A percentile compares a stretch with the other conserved stretches of the same genome.
Evolutionary conservation across 1,139 yeast species (phyloP).

Genomic region (Saccharomycopsis crataegensis): DNA sequence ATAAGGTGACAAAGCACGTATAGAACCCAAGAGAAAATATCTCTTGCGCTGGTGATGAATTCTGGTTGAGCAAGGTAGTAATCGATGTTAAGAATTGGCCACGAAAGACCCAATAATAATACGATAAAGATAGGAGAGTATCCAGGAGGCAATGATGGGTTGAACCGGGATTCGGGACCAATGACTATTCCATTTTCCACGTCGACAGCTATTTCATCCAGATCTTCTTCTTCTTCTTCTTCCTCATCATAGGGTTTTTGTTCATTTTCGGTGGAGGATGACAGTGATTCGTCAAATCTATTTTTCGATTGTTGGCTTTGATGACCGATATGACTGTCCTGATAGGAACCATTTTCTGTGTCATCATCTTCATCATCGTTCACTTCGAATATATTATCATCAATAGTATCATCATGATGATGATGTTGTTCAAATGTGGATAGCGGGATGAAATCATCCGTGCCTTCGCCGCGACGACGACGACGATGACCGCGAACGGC

Average conservation of each 20-base stretch:
- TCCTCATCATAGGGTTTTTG: background rate
- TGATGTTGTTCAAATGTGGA: background rate
- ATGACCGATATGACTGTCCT: background rate
- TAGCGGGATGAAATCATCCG: slow-evolving; percentile 1
- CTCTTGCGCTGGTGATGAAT: slow-evolving; percentile 35
- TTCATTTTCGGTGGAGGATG: background rate
- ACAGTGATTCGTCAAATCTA: background rate
- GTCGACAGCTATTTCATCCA: no score
- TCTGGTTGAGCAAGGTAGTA: slow-evolving; percentile 20
- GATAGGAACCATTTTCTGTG: no score
- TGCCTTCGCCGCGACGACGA: background rate
- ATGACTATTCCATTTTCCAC: no score
- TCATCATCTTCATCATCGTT: background rate
- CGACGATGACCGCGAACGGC: background rate
- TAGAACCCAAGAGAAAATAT: slow-evolving; percentile 50
- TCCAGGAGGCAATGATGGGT: slow-evolving; percentile 11
- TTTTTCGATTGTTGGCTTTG: background rate
- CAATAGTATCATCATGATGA: background rate
- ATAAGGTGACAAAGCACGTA: slow-evolving; percentile 55
- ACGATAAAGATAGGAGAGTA: slow-evolving; percentile 23
- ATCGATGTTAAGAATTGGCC: slow-evolving; percentile 25
- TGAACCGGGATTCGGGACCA: background rate
- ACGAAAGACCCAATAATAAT: slow-evolving; percentile 21
- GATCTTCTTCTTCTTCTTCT: background rate
- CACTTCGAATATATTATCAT: background rate